Base-by-base conservation (phyloP, 805 yeast species). In the Yueomyces sp. region DNA sequence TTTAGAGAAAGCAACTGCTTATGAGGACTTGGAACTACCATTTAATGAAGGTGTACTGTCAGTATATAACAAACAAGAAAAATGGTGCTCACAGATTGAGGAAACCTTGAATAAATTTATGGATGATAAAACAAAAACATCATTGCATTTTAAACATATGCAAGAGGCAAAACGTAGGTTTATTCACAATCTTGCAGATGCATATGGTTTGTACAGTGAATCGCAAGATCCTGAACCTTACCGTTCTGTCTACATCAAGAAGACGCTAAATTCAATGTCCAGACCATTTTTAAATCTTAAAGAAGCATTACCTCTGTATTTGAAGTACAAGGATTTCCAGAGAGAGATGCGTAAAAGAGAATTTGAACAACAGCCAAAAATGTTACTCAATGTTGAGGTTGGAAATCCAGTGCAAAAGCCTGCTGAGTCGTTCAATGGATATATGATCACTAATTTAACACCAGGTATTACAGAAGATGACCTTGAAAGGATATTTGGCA, bases 201-300 rank as follows among this genome's bases (percentile, higher is more conserved):
- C 76, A 0, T 85, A 67, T 56, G 66, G 70, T 9, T 52, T 85
- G 9, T 77, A 73, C 51, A 67, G 81, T 0, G 87, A 83, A 52
- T 74, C 88, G 2, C 92, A 84, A 48, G 95, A 85, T 59, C 75
- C 74, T 2, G 95, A 85, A 50, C 95, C 95, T 0, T 68, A 75
- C 42, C 62, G 95, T 47, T 74, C 81, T 8, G 90, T 86, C 0
- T 78, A 74, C 49, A 68, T 86, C n/a, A 62, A 66, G 41, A 59
- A 68, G 39, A 54, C 57, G 5, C 49, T 44, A 1, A 56, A 67
- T 0, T 51, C 55, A 8, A 51, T 53, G 34, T 28, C 30, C 4
- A 52, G 47, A 28, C 65, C 65, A 28, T 26, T 39, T 2, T 28
- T 60, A 19, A 44, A 53, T 5, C 44, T 61, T 28, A 42, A 29